phyloP scores from a whole-genome alignment of 2,329 filamentous ascomycete species.

The Blastomyces parvus region DNA sequence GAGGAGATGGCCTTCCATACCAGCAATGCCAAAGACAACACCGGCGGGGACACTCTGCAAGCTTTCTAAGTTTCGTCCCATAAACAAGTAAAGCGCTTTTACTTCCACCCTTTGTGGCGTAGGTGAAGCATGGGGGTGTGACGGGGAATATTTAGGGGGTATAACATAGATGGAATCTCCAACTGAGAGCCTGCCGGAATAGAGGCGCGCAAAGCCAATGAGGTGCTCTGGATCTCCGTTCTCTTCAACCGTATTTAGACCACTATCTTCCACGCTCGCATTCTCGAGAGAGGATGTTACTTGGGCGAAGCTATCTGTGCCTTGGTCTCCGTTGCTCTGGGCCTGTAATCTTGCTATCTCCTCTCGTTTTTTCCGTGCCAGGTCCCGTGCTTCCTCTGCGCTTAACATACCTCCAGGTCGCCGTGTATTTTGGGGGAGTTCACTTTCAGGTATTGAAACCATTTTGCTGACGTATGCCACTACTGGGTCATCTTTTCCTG shows the following conservation, averaged over 20 bases:
- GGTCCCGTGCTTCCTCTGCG: conserved; percentile 79
- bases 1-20: conserved; percentile 83
- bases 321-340: conserved; percentile 34
- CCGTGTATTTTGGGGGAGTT: conserved; percentile 73
- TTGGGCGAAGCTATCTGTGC: conserved; percentile 43
- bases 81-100: conserved; percentile 83
- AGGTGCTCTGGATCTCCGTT: conserved; percentile 71
- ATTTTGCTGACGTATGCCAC: conserved; percentile 98
- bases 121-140: conserved; percentile 59
- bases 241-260: conserved; percentile 44
- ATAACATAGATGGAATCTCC: conserved; percentile 88
- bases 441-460: conserved; percentile 88
- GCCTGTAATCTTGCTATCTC: conserved; percentile 75
- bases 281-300: conserved; percentile 53
- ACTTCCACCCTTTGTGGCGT: conserved; percentile 75
- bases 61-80: conserved; percentile 81
- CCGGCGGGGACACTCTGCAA: conserved; percentile 80
- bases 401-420: conserved; percentile 62
- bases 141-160: conserved; percentile 84
- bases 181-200: conserved; percentile 79
- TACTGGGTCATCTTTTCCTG: conserved; percentile 60
- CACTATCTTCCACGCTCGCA: conserved; percentile 46
- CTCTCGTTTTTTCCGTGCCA: conserved; percentile 78
- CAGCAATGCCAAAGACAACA: conserved; percentile 89
- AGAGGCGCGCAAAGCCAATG: conserved; percentile 88